A percentile compares a stretch with the other conserved stretches of the same genome.
Evolutionary conservation across 805 yeast genomes (phyloP).

Genomic region (Teunomyces pallodes): DNA sequence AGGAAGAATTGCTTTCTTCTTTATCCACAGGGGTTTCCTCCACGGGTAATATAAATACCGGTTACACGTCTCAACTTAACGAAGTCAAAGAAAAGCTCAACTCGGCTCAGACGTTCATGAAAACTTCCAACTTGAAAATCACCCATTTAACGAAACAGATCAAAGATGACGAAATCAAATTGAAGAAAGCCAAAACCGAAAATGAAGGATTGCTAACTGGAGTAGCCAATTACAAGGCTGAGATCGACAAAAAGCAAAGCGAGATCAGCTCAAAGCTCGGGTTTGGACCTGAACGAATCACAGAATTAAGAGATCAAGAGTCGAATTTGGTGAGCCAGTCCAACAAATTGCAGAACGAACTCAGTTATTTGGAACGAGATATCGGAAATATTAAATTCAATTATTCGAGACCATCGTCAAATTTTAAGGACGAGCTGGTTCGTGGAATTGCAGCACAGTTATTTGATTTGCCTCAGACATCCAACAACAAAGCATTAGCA

Average conservation of each 20-base stretch:
- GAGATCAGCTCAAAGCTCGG: constrained; percentile 51
- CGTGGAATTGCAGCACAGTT: constrained; percentile 90
- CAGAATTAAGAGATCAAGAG: constrained; percentile 48
- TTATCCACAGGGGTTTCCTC: constrained; percentile 88
- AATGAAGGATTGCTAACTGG: constrained; percentile 40
- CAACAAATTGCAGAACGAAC: constrained; percentile 42
- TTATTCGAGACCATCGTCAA: constrained; percentile 61
- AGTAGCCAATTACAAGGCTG: constrained; percentile 40
- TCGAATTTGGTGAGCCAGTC: constrained; percentile 41
- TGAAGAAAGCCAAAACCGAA: constrained; percentile 52
- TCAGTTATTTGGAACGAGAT: constrained; percentile 57
- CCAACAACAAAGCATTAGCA: constrained; percentile 69
- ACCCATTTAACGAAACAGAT: constrained; percentile 56
- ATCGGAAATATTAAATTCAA: constrained; percentile 75
- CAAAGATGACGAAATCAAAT: constrained; percentile 44
- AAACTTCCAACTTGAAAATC: constrained; percentile 58
- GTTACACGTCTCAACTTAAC: constrained; percentile 70
- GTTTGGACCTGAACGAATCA: constrained; percentile 47
- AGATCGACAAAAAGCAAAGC: constrained; percentile 35
- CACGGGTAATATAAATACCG: constrained; percentile 70
- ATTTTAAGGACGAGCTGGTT: constrained; percentile 61
- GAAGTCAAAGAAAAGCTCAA: constrained; percentile 57
- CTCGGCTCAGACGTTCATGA: constrained; percentile 52
- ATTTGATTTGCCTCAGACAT: constrained; percentile 58
- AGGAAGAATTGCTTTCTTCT: constrained; percentile 78